Conservation (phyloP, 352 stramenopile species). For the Globisporangium uncinulatum region DNA sequence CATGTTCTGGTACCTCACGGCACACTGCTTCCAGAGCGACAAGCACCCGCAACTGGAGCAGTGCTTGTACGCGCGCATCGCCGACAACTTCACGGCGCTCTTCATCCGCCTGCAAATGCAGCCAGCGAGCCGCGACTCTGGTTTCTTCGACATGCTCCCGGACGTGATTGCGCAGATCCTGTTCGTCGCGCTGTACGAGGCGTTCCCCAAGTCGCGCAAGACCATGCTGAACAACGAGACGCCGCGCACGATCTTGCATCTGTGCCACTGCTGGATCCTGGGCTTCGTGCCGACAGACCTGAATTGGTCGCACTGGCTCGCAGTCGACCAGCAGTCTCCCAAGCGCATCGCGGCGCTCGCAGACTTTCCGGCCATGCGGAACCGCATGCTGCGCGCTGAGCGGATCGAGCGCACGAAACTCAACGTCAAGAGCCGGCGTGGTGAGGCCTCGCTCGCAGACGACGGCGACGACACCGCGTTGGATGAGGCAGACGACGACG, state of each 20-base stretch:
- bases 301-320: slow-evolving; percentile 44
- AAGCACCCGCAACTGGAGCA: slow-evolving; percentile 33
- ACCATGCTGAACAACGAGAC: slow-evolving; percentile 26
- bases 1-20: slow-evolving; percentile 71
- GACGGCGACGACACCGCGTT: slow-evolving; percentile 5
- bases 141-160: slow-evolving; percentile 50
- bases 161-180: slow-evolving; percentile 58
- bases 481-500: slow-evolving; percentile 2
- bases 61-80: slow-evolving; percentile 53
- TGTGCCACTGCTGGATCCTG: slow-evolving; percentile 58
- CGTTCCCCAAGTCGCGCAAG: slow-evolving; percentile 60
- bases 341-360: slow-evolving; percentile 50
- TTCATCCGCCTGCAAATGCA: slow-evolving; percentile 64
- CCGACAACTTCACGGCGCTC: slow-evolving; percentile 58
- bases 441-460: slow-evolving; percentile 13
- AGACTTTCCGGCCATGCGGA: slow-evolving; percentile 63
- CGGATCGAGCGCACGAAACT: slow-evolving; percentile 55
- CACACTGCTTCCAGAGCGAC: slow-evolving; percentile 48
- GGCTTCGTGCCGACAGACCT: slow-evolving; percentile 50
- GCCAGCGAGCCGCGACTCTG: slow-evolving; percentile 31
- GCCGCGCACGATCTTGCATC: slow-evolving; percentile 34
- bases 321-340: slow-evolving; percentile 46
- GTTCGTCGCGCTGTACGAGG: slow-evolving; percentile 64
- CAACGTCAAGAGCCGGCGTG: slow-evolving; percentile 43
- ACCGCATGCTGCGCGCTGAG: slow-evolving; percentile 58